Evolutionary conservation across 1,284 basidiomycete species (phyloP).

Genomic region (Rhizopogon parksii): DNA sequence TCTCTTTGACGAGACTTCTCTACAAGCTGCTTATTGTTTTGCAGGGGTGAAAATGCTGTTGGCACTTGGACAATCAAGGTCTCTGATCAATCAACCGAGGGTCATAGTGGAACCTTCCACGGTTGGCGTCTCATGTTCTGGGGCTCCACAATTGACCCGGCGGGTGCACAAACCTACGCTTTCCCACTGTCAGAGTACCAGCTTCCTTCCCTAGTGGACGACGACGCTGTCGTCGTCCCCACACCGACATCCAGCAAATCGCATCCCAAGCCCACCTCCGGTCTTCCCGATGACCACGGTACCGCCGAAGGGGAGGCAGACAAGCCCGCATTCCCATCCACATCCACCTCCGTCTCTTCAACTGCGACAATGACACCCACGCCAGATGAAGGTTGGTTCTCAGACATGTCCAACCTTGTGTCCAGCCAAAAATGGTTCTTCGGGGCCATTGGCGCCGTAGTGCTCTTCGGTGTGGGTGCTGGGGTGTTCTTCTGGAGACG

Average conservation of each 20-base stretch:
- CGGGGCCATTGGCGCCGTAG: slow-evolving; percentile 63
- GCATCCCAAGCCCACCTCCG: slow-evolving; percentile 80
- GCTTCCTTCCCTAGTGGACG: slow-evolving; percentile 44
- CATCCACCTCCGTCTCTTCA: slow-evolving; percentile 27
- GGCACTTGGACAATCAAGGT: slow-evolving; percentile 91
- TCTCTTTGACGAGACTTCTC: slow-evolving; percentile 1
- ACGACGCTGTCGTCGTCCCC: slow-evolving; percentile 29
- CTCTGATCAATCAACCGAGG: slow-evolving; percentile 61
- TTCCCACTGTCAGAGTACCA: slow-evolving; percentile 50
- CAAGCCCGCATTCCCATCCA: slow-evolving; percentile 52
- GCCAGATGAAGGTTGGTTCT: slow-evolving; percentile 83
- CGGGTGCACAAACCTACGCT: slow-evolving; percentile 60
- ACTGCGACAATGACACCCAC: slow-evolving; percentile 42
- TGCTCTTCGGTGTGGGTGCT: slow-evolving; percentile 61
- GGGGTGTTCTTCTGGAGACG: slow-evolving; percentile 70
- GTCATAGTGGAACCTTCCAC: slow-evolving; percentile 72
- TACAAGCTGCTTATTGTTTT: slow-evolving; percentile 13
- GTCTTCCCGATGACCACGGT: slow-evolving; percentile 83
- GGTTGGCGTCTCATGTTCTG: slow-evolving; percentile 93
- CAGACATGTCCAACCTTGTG: slow-evolving; percentile 71
- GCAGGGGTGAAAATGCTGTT: slow-evolving; percentile 88
- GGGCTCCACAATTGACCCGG: slow-evolving; percentile 81
- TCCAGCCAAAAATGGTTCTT: slow-evolving; percentile 82
- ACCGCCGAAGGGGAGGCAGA: slow-evolving; percentile 60
- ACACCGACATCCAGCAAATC: slow-evolving; percentile 49